These are phyloP conservation scores for Candida maris DNA, from an alignment of 805 yeast genomes.

Conservation along the genomic window DNA sequence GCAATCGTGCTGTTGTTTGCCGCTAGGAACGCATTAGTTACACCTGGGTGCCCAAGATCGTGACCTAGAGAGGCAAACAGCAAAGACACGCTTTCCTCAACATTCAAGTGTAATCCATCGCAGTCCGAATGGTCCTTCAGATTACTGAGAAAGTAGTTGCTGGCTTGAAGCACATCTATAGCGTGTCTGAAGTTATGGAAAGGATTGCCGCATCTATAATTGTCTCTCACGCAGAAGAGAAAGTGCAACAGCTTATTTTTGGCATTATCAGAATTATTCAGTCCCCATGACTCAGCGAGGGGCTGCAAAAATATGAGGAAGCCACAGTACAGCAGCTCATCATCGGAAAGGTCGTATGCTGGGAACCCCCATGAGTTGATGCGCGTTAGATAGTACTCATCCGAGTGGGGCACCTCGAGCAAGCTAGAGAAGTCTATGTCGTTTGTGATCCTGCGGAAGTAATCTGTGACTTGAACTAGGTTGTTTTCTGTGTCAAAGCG, in stretches of 20 bases:
- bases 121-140: constrained; percentile 9
- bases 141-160: constrained; percentile 53
- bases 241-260: constrained; percentile 52
- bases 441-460: constrained; percentile 20
- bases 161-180: constrained; percentile 90
- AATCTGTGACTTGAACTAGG: constrained; percentile 12
- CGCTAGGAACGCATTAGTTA: constrained; percentile 72
- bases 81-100: constrained; percentile 50
- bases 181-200: constrained; percentile 97
- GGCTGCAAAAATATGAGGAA: constrained; percentile 43
- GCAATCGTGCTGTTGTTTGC: constrained; percentile 62
- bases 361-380: constrained; percentile 66
- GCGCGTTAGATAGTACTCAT: constrained; percentile 28
- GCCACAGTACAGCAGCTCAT: constrained; percentile 63
- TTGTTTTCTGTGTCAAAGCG: constrained; percentile 3
- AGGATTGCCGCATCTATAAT: constrained; percentile 80
- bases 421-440: constrained; percentile 30
- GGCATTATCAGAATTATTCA: not conserved
- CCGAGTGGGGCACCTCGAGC: constrained; percentile 20
- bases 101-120: constrained; percentile 11
- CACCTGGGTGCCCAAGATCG: constrained; percentile 95
- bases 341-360: constrained; percentile 59
- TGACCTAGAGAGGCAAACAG: constrained; percentile 88
- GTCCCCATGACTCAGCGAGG: not conserved
- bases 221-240: constrained; percentile 65